Conservation (phyloP, 2,329 filamentous ascomycete species). For the Balansia obtecta region DNA sequence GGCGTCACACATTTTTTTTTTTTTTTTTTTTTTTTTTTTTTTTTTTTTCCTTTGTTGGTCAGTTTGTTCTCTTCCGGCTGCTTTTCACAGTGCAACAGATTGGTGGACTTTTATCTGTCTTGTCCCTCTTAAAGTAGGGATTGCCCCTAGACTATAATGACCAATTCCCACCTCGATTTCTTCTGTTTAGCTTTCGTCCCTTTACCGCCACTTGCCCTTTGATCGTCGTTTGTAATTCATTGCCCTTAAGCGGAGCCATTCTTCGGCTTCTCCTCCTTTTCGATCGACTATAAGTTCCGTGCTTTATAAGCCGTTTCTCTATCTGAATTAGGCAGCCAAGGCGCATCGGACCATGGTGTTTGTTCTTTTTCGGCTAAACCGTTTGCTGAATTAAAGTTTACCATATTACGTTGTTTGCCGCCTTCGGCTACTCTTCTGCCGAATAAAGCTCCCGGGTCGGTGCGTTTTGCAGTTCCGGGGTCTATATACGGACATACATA, state of each 20-base stretch:
- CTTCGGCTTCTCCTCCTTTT: not conserved
- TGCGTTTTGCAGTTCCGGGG: not conserved
- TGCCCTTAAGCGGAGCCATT: not conserved
- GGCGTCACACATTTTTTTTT: not conserved
- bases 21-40: not conserved
- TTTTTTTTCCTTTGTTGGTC: not conserved
- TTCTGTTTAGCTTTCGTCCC: not conserved
- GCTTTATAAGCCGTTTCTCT: not conserved
- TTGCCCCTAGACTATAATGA: not conserved
- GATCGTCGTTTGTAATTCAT: not conserved
- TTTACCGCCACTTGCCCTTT: not conserved
- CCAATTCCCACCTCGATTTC: not conserved
- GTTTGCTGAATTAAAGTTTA: not conserved
- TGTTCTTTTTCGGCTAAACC: not conserved
- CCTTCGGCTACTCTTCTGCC: not conserved
- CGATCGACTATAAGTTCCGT: not conserved
- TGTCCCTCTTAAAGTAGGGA: not conserved
- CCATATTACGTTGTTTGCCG: not conserved
- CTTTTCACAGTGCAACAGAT: not conserved
- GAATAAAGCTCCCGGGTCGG: not conserved
- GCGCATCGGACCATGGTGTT: not conserved
- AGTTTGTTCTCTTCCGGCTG: not conserved
- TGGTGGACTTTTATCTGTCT: not conserved
- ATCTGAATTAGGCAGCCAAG: constrained; percentile 5
- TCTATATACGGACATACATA: not conserved